Percentiles rank a stretch among this genome's conserved stretches.
These are phyloP conservation scores for Ogataea populi-albae DNA, from an alignment of 805 yeast species.

Conservation along the genomic window DNA sequence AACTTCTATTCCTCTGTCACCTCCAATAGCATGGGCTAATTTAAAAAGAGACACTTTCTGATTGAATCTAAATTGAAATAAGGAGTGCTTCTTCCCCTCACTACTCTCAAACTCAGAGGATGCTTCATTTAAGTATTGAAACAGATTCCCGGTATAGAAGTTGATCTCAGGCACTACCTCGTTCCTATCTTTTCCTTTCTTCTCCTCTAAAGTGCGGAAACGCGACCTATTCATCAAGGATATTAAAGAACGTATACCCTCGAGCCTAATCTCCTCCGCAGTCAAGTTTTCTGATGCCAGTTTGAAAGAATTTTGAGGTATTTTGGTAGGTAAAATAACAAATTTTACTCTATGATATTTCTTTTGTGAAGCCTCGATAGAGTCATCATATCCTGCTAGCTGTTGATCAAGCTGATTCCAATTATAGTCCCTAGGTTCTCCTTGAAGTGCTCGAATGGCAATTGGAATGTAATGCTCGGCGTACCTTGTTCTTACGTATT, in stretches of 20 bases:
- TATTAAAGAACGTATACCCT: constrained; percentile 74
- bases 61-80: constrained; percentile 37
- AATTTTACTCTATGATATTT: constrained; percentile 70
- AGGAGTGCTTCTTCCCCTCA: constrained; percentile 16
- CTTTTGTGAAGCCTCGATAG: constrained; percentile 51
- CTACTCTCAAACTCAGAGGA: constrained; percentile 22
- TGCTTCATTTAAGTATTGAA: constrained; percentile 52
- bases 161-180: constrained; percentile 69
- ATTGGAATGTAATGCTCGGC: constrained; percentile 63
- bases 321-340: constrained; percentile 78
- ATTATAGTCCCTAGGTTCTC: constrained; percentile 55
- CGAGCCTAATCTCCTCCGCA: constrained; percentile 88
- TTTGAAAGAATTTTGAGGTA: constrained; percentile 50
- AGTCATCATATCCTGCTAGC: constrained; percentile 87
- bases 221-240: constrained; percentile 58
- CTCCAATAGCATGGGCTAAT: constrained; percentile 65
- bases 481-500: constrained; percentile 73
- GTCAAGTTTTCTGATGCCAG: constrained; percentile 56
- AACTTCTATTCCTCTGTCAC: constrained; percentile 59
- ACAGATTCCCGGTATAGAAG: constrained; percentile 85
- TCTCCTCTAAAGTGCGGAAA: constrained; percentile 43
- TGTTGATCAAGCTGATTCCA: constrained; percentile 93
- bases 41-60: constrained; percentile 48
- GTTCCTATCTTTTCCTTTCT: constrained; percentile 34
- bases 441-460: constrained; percentile 52